Conservation (phyloP, 306 rosid genomes). For the Inga leiocalycina region DNA sequence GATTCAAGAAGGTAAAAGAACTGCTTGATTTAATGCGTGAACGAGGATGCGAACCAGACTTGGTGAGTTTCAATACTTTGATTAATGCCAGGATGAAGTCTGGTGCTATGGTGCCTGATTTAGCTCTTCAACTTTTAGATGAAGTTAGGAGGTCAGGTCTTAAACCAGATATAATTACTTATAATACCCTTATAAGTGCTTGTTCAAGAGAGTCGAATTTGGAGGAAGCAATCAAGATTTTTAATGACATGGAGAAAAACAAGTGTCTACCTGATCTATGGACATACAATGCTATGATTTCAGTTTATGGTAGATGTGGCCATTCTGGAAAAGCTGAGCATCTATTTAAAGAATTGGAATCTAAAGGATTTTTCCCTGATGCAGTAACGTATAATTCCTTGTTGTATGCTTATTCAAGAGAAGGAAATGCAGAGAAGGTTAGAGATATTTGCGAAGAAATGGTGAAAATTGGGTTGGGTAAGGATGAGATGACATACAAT, state of each 20-base stretch:
- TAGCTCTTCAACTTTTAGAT: slow-evolving; percentile 67
- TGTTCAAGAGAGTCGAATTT: slow-evolving; percentile 84
- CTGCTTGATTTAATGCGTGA: slow-evolving; percentile 71
- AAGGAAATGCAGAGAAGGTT: slow-evolving; percentile 67
- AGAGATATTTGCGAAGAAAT: slow-evolving; percentile 74
- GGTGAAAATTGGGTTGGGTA: slow-evolving; percentile 80
- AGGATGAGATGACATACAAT: slow-evolving; percentile 97
- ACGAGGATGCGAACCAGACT: slow-evolving; percentile 84
- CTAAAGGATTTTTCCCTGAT: slow-evolving; percentile 87
- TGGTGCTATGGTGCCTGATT: slow-evolving; percentile 60
- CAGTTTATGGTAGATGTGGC: slow-evolving; percentile 89
- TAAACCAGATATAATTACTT: slow-evolving; percentile 85
- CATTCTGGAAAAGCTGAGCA: slow-evolving; percentile 64
- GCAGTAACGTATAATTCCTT: slow-evolving; percentile 89
- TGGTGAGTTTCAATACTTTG: slow-evolving; percentile 87
- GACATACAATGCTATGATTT: slow-evolving; percentile 98
- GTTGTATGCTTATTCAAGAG: slow-evolving; percentile 83
- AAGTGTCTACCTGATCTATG: slow-evolving; percentile 87
- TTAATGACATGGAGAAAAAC: slow-evolving; percentile 64
- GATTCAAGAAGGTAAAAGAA: slow-evolving; percentile 59
- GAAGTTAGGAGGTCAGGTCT: slow-evolving; percentile 79
- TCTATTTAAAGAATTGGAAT: slow-evolving; percentile 72
- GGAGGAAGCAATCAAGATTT: slow-evolving; percentile 73
- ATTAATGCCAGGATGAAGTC: slow-evolving; percentile 85
- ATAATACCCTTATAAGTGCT: slow-evolving; percentile 89